Evolutionary conservation across 2,329 filamentous ascomycete species (phyloP), one percentile per base, ranked within the genome.

Genomic region (Coleophoma eucalyptorum): DNA sequence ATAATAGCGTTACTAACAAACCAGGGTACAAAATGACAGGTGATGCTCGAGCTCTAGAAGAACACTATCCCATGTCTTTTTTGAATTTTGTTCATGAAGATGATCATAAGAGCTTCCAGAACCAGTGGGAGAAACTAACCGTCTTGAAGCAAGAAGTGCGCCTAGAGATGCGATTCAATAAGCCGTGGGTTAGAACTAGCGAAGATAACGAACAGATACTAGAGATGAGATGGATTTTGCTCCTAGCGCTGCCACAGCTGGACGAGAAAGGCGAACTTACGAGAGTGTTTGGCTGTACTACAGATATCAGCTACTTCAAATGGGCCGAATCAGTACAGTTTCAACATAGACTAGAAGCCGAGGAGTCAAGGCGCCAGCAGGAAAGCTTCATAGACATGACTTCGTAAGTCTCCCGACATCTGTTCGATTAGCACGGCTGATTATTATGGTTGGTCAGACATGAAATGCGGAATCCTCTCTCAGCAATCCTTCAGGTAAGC

Each of bases 281-380:
- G 67, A 82, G 83, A 55, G 85, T 90, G 3, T 15, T 76, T 78
- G 41, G 65, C 62, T 89, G 84, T 60, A 85, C 93, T 43, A 92
- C 89, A 21, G 87, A 94, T 61, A 94, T 94, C 56, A 89, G 86
- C 20, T 80, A 86, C 49, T 87, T 92, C 64, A 94, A 93, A 64
- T 84, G 84, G 75, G 88, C 89, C 1, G 89, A 93, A 66, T 82
- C 84, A 42, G 81, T 90, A 31, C 89, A 94, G 66, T 88, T 80
- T 58, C 78, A 93, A 63, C 26, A 26, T 5, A 26, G 26, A 26
- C 26, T 26, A 3, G 26, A 26, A 26, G 90, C 88, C 0, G 80
- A 90, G 2, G 86, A 91, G 64, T 76, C 90, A 52, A 92, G 92
- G 66, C 75, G 81, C 18, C 82, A 86, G 54, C 78, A 82, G 57